phyloP scores from a whole-genome alignment of 352 stramenopile genomes.

The Globisporangium viniferum region DNA sequence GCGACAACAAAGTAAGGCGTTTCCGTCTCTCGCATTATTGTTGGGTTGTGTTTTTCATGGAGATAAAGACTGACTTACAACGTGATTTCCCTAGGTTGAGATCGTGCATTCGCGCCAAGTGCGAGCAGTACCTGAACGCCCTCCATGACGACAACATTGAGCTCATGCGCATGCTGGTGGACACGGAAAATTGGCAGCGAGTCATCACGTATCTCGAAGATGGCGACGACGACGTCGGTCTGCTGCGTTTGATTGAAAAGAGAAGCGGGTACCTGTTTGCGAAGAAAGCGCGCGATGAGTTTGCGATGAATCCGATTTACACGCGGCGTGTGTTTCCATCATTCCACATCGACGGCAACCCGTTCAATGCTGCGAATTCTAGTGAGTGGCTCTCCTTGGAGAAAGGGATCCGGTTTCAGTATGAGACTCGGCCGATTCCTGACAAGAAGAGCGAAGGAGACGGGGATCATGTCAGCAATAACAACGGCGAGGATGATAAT shows the following conservation, averaged over 20 bases:
- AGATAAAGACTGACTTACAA: not conserved
- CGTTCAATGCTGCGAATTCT: slow-evolving; percentile 51
- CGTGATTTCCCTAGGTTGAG: slow-evolving; percentile 34
- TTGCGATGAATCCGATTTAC: slow-evolving; percentile 58
- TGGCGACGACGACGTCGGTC: slow-evolving; percentile 37
- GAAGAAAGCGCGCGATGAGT: slow-evolving; percentile 38
- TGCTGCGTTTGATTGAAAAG: slow-evolving; percentile 73
- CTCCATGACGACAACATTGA: slow-evolving; percentile 85
- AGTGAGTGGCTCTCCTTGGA: slow-evolving; percentile 57
- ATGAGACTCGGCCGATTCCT: slow-evolving; percentile 26
- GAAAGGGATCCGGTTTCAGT: slow-evolving; percentile 51
- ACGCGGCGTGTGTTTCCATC: slow-evolving; percentile 63
- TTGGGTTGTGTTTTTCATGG: not conserved
- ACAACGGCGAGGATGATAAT: not conserved
- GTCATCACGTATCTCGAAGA: slow-evolving; percentile 49
- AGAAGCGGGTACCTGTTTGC: slow-evolving; percentile 70
- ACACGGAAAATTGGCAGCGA: slow-evolving; percentile 84
- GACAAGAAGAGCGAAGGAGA: slow-evolving; percentile 23
- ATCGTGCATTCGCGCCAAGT: slow-evolving; percentile 71
- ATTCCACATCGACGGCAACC: slow-evolving; percentile 57
- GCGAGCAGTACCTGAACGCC: slow-evolving; percentile 72
- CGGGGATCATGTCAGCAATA: not conserved
- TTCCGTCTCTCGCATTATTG: not conserved
- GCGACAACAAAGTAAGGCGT: slow-evolving; percentile 57
- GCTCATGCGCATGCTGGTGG: slow-evolving; percentile 76